Conservation (phyloP, 116 monocot species). For the Phalaenopsis hybrid region DNA sequence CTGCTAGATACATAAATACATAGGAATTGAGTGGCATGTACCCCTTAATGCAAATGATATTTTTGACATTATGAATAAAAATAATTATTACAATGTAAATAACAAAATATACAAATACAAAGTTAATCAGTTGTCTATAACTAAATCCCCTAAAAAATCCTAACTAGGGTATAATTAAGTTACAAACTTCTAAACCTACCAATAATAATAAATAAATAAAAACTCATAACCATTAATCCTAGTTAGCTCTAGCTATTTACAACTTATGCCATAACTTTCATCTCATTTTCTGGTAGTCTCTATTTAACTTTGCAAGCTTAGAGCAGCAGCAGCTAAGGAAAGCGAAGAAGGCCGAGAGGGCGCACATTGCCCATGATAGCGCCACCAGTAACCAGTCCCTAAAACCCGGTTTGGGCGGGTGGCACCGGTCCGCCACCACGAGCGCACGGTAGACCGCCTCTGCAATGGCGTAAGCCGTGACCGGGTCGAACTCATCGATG, state of each 20-base stretch:
- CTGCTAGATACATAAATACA: no score
- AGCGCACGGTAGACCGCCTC: conserved; percentile 46
- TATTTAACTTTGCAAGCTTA: conserved; percentile 23
- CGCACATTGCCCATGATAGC: conserved; percentile 26
- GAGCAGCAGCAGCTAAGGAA: conserved; percentile 38
- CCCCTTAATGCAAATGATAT: no score
- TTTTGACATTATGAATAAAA: no score
- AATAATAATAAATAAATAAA: no score
- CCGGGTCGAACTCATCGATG: conserved; percentile 44
- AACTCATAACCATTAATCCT: neutral
- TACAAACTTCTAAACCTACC: neutral
- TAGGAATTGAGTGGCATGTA: no score
- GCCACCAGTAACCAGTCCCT: conserved; percentile 19
- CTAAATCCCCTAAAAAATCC: no score
- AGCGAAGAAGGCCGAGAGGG: conserved; percentile 34
- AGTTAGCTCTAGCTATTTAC: neutral
- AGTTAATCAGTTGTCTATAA: no score
- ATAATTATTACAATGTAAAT: no score
- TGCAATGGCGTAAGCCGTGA: conserved; percentile 35
- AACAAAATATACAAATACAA: no score
- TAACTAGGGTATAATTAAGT: neutral
- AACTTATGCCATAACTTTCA: neutral
- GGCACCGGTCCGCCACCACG: conserved; percentile 44
- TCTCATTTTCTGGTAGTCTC: conserved; percentile 21
- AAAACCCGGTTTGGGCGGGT: conserved; percentile 29